phyloP scores from a whole-genome alignment of 768 basidiomycete genomes.

The Phallus indusiatus region DNA sequence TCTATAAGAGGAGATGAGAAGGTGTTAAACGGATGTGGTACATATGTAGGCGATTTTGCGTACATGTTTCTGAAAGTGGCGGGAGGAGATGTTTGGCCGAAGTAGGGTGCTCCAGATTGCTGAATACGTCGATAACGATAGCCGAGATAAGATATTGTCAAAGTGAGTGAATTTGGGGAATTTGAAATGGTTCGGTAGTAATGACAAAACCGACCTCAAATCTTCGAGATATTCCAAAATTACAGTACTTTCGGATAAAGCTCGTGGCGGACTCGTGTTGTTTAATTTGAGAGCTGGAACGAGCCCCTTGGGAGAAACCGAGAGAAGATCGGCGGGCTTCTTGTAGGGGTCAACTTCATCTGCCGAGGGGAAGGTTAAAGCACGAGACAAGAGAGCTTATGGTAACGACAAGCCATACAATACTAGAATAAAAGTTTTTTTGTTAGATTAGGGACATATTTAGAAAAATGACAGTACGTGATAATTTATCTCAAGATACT shows the following conservation, averaged over 20 bases:
- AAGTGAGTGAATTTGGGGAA: constrained; percentile 2
- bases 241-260: constrained; percentile 71
- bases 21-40: not conserved
- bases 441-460: not conserved
- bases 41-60: constrained; percentile 14
- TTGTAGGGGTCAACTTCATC: constrained; percentile 79
- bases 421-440: not conserved
- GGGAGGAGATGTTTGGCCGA: constrained; percentile 45
- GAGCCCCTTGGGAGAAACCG: constrained; percentile 73
- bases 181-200: not conserved
- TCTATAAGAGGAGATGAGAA: constrained; percentile 29
- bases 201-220: constrained; percentile 28
- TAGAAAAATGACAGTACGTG: constrained; percentile 31
- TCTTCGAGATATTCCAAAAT: constrained; percentile 75
- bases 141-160: not conserved
- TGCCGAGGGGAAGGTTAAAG: constrained; percentile 17
- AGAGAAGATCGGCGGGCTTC: constrained; percentile 71
- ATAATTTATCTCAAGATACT: constrained; percentile 63
- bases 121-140: no score
- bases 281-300: constrained; percentile 62
- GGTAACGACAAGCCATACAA: not conserved
- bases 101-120: not conserved
- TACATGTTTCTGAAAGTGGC: constrained; percentile 48
- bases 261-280: constrained; percentile 42
- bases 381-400: not conserved